Evolutionary conservation across 2,329 filamentous ascomycete genomes (phyloP).

Genomic region (Pyrenophora tritici-repentis): DNA sequence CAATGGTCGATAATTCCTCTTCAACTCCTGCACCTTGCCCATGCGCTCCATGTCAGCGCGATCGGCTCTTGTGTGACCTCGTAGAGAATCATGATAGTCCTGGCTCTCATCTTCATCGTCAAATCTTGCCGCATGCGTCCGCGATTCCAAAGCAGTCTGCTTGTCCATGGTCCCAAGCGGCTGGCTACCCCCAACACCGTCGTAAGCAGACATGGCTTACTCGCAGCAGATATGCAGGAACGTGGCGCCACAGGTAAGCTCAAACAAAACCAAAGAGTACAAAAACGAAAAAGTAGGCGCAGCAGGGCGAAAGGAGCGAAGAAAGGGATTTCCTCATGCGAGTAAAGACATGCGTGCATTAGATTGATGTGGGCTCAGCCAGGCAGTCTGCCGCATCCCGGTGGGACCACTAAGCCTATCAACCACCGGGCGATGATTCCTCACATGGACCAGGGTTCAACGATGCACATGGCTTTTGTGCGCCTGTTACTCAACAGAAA

Average conservation of each 20-base stretch:
- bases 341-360: slow-evolving; percentile 1
- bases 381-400: slow-evolving; percentile 4
- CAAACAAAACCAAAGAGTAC: background rate
- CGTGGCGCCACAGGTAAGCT: slow-evolving; percentile 16
- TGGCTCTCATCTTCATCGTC: slow-evolving; percentile 31
- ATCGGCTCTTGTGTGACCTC: slow-evolving; percentile 37
- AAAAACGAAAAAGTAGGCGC: slow-evolving; percentile 1
- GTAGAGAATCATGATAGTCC: slow-evolving; percentile 33
- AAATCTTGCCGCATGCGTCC: slow-evolving; percentile 7
- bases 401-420: slow-evolving; percentile 2
- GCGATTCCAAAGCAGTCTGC: slow-evolving; percentile 8
- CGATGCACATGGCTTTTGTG: background rate
- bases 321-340: slow-evolving; percentile 2
- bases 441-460: background rate
- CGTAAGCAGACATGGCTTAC: slow-evolving; percentile 23
- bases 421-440: background rate
- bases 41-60: slow-evolving; percentile 40
- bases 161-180: slow-evolving; percentile 16
- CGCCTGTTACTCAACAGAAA: slow-evolving; percentile 6
- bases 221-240: slow-evolving; percentile 14
- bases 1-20: slow-evolving; percentile 41
- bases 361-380: slow-evolving; percentile 3
- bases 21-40: slow-evolving; percentile 43
- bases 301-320: slow-evolving; percentile 6
- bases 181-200: slow-evolving; percentile 7